Evolutionary conservation across 2,329 filamentous ascomycete genomes (phyloP), one percentile per base, ranked within the genome.

Genomic region (Penicillium sp.): DNA sequence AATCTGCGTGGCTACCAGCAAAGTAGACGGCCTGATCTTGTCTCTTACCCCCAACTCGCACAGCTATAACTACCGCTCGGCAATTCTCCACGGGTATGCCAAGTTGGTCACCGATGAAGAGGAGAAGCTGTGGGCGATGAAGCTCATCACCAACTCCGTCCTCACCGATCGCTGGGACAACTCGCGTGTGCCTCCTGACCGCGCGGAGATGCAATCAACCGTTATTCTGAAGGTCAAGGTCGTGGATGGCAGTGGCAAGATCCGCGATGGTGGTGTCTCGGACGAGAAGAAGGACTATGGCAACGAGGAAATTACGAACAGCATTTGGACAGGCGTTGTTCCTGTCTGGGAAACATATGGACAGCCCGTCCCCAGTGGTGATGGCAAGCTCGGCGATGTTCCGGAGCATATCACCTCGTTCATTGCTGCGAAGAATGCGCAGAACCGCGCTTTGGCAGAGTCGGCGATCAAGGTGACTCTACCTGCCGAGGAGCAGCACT

Each of bases 21-120:
- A 90, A 73, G 79, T 96, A 42, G 91, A 96, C 78, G 92, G 92
- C 42, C 81, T 95, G 56, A 88, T 96, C 9, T 86, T 96, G 35
- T 86, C 90, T 22, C 84, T 96, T 15, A 92, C 92, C 0, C 90
- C 92, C 13, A 91, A 91, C 80, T 86, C 86, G 62, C 91, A 96
- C 81, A 91, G 86, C 79, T 93, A 92, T 82, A 94, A 96, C 81
- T 96, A 95, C 80, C 91, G 91, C 65, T 92, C 89, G 42, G 91
- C 90, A 12, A 81, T 92, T 9, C 82, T 95, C 13, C 92, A 94
- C 72, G 93, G 92, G 1, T 86, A 88, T 73, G 92, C 89, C 0
- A 82, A 78, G 9, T 76, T 89, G 1, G 90, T 96, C 7, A 85
- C 86, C 1, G 86, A 90, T 63, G 75, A 79, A 0, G 85, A 83